A percentile compares a stretch with the other conserved stretches of the same genome.
Evolutionary conservation across 108 stramenopile genomes (phyloP).

Genomic region (Halocafeteria seosinensis): DNA sequence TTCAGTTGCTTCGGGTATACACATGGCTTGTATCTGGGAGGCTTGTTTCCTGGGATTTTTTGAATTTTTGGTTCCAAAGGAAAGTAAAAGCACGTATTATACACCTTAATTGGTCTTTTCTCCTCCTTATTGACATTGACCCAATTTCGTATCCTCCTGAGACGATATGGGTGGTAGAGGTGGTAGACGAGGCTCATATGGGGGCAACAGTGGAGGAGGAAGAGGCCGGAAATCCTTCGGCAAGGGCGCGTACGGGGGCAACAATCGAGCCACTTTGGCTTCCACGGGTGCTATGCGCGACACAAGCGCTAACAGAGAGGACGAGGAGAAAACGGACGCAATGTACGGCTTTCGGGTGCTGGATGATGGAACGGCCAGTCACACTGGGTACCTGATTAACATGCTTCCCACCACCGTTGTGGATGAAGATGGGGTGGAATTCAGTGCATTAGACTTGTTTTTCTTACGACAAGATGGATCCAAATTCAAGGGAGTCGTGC

Average conservation of each 20-base stretch:
- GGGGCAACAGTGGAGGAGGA: not conserved
- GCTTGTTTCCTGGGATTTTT: too few relatives aligned
- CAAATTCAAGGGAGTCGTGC: constrained; percentile 66
- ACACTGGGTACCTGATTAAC: constrained; percentile 66
- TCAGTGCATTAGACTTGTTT: constrained; percentile 67
- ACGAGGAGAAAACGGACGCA: not conserved
- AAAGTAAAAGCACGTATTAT: too few relatives aligned
- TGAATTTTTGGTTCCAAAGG: too few relatives aligned
- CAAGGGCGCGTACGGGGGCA: not conserved
- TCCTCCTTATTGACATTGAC: too few relatives aligned
- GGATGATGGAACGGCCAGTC: not conserved
- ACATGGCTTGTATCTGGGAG: too few relatives aligned
- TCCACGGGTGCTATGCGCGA: not conserved
- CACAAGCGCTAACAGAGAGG: constrained; percentile 24
- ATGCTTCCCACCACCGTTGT: constrained; percentile 65
- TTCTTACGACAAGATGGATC: constrained; percentile 49
- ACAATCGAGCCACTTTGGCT: not conserved
- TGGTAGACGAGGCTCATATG: not conserved
- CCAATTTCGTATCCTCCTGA: too few relatives aligned
- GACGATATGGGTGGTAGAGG: too few relatives aligned
- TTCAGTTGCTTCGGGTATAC: too few relatives aligned
- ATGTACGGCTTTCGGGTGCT: not conserved
- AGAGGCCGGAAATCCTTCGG: not conserved
- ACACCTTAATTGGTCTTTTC: too few relatives aligned
- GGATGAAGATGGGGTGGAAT: constrained; percentile 23